Conservation (phyloP, 83 land plant genomes). For the Picea engelmannii region DNA sequence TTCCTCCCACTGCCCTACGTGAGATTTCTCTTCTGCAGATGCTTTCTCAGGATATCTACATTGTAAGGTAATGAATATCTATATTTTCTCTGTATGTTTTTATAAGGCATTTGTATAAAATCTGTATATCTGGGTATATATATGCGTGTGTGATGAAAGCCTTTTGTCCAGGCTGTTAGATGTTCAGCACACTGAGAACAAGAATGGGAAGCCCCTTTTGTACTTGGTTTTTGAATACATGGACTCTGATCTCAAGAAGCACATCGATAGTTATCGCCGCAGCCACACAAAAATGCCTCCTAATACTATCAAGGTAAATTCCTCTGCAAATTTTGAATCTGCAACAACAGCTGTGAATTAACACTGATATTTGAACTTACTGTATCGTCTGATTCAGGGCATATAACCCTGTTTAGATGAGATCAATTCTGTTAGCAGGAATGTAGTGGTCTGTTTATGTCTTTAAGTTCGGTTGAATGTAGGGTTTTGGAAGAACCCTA, state of each 20-base stretch:
- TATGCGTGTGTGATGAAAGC: too few species aligned
- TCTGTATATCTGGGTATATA: not conserved
- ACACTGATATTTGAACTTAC: too few species aligned
- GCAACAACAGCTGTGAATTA: too few species aligned
- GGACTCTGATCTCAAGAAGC: constrained; percentile 94
- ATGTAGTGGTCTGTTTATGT: too few species aligned
- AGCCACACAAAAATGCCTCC: constrained; percentile 36
- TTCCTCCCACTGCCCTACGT: constrained; percentile 97
- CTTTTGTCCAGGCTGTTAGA: constrained; percentile 65
- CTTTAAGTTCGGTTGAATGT: too few species aligned
- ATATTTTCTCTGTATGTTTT: too few species aligned
- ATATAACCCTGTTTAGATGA: too few species aligned
- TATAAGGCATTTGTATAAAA: too few species aligned
- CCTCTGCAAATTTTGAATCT: not conserved
- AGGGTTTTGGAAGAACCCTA: too few species aligned
- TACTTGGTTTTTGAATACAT: constrained; percentile 93
- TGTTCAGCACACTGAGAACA: constrained; percentile 79
- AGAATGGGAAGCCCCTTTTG: constrained; percentile 69
- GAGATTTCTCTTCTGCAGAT: constrained; percentile 91
- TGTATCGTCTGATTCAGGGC: too few species aligned
- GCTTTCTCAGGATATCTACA: constrained; percentile 81
- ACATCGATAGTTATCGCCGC: constrained; percentile 49
- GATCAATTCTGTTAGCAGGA: not conserved
- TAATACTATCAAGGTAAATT: constrained; percentile 57
- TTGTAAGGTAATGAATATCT: constrained; percentile 37